Base-by-base conservation (phyloP, 345 rosid species). In the Citrus medica region DNA sequence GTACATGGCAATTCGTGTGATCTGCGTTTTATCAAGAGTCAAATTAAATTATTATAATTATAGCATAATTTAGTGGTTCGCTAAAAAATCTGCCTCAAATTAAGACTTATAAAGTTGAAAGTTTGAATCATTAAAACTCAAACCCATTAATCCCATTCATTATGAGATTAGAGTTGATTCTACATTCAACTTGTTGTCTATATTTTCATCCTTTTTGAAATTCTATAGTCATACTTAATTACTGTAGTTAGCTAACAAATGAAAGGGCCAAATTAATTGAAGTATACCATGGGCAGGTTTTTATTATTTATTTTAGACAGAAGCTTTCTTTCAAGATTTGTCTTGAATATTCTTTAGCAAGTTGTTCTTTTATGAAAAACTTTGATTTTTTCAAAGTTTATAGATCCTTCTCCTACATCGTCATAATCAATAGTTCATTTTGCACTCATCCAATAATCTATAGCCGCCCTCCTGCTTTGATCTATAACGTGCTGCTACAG, bases 401-500 rank as follows among this genome's bases (percentile, higher is more conserved):
- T 46, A 46, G 51, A 46, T 10, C 51, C 58, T 53, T 53, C 58
- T 53, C 7, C 58, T 53, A 5, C 58, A 40, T 0, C 46, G 0
- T 53, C 22, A 53, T 17, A 53, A 53, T 53, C 58, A 53, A 53
- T 53, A 53, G 58, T 53, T 17, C 58, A 17, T 53, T 53, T 53
- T 53, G 58, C 22, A 53, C 22, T 53, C 58, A 53, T 53, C 58
- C 58, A 53, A 53, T 53, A 59, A 59, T 59, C 13, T n/a, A n/a
- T 22, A n/a, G 69, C 69, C 69, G 69, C 69, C 69, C 69, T 32
- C 4, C 6, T 60, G 19, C 12, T 7, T 51, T 19, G 61, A 51
- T 30, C 40, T 51, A 9, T 71, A 71, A 30, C 75, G 63, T 71
- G 75, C 46, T 30, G 62, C 35, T 19, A 71, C 75, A 71, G 64